Evolutionary conservation across 768 basidiomycete species (phyloP).

Genomic region (Amanita polypyramis): DNA sequence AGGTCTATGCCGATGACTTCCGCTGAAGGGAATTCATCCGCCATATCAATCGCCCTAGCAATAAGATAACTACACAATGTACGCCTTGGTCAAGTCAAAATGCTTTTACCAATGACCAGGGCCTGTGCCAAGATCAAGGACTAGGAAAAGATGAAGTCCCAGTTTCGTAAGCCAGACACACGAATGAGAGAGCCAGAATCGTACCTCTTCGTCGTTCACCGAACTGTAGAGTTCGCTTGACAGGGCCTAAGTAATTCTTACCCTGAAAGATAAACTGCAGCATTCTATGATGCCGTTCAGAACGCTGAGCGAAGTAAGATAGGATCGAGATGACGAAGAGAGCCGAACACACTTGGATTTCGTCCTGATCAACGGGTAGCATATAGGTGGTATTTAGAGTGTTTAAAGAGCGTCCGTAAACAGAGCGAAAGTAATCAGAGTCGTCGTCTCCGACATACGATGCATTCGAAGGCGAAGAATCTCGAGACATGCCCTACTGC

Average conservation of each 20-base stretch:
- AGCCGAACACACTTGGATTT: slow-evolving; percentile 37
- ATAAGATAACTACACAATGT: slow-evolving; percentile 6
- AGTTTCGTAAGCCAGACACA: not conserved
- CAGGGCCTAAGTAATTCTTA: slow-evolving; percentile 57
- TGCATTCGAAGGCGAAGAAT: slow-evolving; percentile 9
- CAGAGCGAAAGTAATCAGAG: slow-evolving; percentile 40
- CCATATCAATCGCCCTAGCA: slow-evolving; percentile 60
- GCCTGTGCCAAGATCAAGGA: slow-evolving; percentile 65
- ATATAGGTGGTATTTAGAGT: slow-evolving; percentile 45
- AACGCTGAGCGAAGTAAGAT: slow-evolving; percentile 33
- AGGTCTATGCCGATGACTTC: slow-evolving; percentile 65
- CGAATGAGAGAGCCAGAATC: slow-evolving; percentile 9
- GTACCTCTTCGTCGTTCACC: slow-evolving; percentile 34
- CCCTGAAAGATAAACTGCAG: slow-evolving; percentile 58
- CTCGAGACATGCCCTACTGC: slow-evolving; percentile 13
- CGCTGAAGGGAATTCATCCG: slow-evolving; percentile 57
- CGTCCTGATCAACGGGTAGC: slow-evolving; percentile 58
- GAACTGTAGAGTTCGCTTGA: slow-evolving; percentile 43
- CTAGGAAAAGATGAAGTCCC: slow-evolving; percentile 19
- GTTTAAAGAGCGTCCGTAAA: slow-evolving; percentile 46
- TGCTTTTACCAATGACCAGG: slow-evolving; percentile 46
- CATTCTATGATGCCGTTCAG: slow-evolving; percentile 51
- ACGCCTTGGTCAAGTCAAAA: not conserved
- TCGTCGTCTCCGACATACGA: slow-evolving; percentile 29
- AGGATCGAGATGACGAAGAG: not conserved